Conservation (phyloP, 495 filamentous ascomycete species). For the Chaetomium cochliodes region DNA sequence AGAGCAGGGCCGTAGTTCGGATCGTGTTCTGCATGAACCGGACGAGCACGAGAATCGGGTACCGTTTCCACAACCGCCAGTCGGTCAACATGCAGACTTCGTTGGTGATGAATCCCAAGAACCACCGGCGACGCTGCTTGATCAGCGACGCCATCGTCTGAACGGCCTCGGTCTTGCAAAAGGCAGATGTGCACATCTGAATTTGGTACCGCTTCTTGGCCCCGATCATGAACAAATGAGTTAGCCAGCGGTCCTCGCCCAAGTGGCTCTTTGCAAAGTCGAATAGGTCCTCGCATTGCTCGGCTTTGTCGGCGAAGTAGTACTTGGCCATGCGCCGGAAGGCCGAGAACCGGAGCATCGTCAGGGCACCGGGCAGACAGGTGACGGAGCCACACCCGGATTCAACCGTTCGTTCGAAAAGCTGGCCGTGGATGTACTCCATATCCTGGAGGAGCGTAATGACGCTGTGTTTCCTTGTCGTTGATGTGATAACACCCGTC, state of each 20-base stretch:
- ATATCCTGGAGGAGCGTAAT: conserved; percentile 95
- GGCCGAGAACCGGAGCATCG: conserved; percentile 92
- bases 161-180: conserved; percentile 98
- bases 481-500: conserved; percentile 97
- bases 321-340: conserved; percentile 98
- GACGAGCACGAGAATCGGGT: conserved; percentile 83
- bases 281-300: conserved; percentile 94
- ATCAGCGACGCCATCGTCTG: conserved; percentile 82
- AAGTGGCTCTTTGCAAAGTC: conserved; percentile 95
- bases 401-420: conserved; percentile 95
- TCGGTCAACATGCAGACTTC: conserved; percentile 99
- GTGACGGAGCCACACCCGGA: conserved; percentile 94
- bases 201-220: conserved; percentile 92
- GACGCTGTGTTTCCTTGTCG: conserved; percentile 81
- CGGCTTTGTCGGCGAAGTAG: conserved; percentile 97
- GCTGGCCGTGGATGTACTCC: conserved; percentile 96
- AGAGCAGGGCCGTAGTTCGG: conserved; percentile 89
- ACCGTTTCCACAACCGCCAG: conserved; percentile 83
- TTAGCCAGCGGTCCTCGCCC: conserved; percentile 96
- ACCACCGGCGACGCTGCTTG: conserved; percentile 96
- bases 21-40: conserved; percentile 97
- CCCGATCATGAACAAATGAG: conserved; percentile 98
- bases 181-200: conserved; percentile 94
- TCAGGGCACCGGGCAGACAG: conserved; percentile 90
- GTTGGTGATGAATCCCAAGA: conserved; percentile 96